A percentile compares a stretch with the other conserved stretches of the same genome.
Conservation (phyloP, 768 basidiomycete species). For the Daedaleopsis nitida region DNA sequence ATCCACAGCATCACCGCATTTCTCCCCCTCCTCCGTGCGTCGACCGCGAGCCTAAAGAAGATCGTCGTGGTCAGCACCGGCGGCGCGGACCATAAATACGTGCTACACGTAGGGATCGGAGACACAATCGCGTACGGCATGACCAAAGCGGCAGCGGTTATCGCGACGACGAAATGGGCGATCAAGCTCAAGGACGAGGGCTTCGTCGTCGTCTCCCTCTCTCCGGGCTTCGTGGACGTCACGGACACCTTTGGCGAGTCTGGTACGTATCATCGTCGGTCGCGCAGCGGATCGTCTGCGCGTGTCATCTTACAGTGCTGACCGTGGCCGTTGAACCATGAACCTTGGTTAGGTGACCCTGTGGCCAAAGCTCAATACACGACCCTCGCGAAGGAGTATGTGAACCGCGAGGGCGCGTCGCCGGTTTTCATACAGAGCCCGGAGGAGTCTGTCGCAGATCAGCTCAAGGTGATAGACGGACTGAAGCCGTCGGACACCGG, state of each 20-base stretch:
- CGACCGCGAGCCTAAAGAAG: constrained; percentile 34
- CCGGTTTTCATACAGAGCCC: neutral
- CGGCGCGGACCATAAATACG: constrained; percentile 32
- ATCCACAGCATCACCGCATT: neutral
- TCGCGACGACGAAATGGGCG: constrained; percentile 42
- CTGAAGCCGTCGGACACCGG: constrained; percentile 2
- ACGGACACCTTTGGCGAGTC: neutral
- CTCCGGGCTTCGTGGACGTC: constrained; percentile 39
- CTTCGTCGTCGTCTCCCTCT: constrained; percentile 35
- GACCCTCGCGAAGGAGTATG: no score
- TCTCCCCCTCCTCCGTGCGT: constrained; percentile 35
- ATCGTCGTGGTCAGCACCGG: constrained; percentile 37
- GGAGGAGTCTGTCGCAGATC: constrained; percentile 9
- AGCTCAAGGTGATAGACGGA: constrained; percentile 5
- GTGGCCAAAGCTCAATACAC: no score
- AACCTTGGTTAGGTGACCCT: no score
- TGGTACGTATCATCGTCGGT: neutral
- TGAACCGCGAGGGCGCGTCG: neutral
- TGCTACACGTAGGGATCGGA: constrained; percentile 11
- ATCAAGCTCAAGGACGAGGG: constrained; percentile 32
- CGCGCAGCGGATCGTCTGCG: neutral
- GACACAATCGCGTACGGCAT: constrained; percentile 33
- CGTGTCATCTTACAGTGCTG: no score
- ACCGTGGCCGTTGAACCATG: no score
- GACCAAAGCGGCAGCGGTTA: constrained; percentile 40